These are phyloP conservation scores for Penstemon barbatus DNA, from an alignment of 257 asterid species.

Conservation along the genomic window DNA sequence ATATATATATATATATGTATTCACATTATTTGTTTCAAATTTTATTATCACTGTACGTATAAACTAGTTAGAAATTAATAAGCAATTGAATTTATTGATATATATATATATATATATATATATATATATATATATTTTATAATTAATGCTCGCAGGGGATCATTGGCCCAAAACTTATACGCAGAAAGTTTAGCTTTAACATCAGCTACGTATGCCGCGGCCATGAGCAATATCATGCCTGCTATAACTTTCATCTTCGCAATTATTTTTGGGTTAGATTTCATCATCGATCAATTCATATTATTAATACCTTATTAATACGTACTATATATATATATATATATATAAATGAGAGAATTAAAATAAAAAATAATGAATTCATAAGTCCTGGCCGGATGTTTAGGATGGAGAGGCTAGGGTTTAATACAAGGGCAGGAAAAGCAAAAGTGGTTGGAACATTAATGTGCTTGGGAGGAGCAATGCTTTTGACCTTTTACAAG, in stretches of 20 bases:
- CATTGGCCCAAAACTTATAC: slow-evolving; percentile 57
- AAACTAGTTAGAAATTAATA: too few species aligned
- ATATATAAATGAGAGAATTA: too few species aligned
- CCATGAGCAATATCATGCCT: slow-evolving; percentile 57
- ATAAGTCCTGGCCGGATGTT: too few species aligned
- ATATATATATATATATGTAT: too few species aligned
- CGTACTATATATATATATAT: too few species aligned
- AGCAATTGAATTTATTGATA: too few species aligned
- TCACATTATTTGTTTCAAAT: too few species aligned
- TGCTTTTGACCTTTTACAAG: slow-evolving; percentile 67
- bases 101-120: too few species aligned
- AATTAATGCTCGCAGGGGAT: slow-evolving; percentile 41
- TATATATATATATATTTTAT: too few species aligned
- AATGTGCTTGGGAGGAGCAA: slow-evolving; percentile 66
- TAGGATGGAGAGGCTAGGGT: slow-evolving; percentile 59
- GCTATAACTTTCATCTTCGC: slow-evolving; percentile 59
- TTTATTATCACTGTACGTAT: too few species aligned
- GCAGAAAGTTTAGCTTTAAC: slow-evolving; percentile 52
- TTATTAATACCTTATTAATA: neutral
- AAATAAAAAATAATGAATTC: too few species aligned
- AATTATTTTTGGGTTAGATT: slow-evolving; percentile 39
- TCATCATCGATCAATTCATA: too few species aligned
- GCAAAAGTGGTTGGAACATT: slow-evolving; percentile 65
- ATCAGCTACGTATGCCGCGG: slow-evolving; percentile 60
- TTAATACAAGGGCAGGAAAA: slow-evolving; percentile 51